Percentiles rank a stretch among this genome's conserved stretches.
Conservation (phyloP, 139 green algal genomes). For the Chlorella vulgaris region DNA sequence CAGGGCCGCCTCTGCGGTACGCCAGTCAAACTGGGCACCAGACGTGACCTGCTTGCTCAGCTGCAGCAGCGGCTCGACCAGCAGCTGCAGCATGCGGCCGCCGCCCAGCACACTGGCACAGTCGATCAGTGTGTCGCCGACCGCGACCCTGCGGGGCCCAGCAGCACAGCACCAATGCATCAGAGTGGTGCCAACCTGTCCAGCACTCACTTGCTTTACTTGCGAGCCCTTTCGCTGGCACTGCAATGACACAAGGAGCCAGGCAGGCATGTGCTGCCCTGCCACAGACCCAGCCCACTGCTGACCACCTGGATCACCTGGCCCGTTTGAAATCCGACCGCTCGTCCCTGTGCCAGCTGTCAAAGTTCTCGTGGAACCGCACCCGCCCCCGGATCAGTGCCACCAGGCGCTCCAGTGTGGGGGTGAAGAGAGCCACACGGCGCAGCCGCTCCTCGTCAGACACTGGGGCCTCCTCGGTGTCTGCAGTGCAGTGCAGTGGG, state of each 20-base stretch:
- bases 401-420: conserved; percentile 78
- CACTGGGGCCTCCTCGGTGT: conserved; percentile 32
- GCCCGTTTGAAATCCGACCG: conserved; percentile 72
- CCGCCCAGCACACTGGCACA: conserved; percentile 63
- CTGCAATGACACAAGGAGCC: not conserved
- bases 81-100: conserved; percentile 53
- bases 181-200: not conserved
- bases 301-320: conserved; percentile 49
- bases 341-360: conserved; percentile 67
- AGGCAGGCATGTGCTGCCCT: no score
- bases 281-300: no score
- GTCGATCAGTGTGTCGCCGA: conserved; percentile 78
- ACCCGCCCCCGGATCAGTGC: conserved; percentile 61
- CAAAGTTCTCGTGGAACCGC: conserved; percentile 52
- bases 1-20: conserved; percentile 72
- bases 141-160: conserved; percentile 22
- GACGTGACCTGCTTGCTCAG: conserved; percentile 24
- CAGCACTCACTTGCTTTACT: not conserved
- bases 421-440: conserved; percentile 65
- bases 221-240: not conserved
- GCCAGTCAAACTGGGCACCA: conserved; percentile 68
- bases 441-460: conserved; percentile 44
- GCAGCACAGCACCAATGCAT: not conserved
- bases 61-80: conserved; percentile 67
- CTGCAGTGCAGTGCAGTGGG: not conserved